phyloP scores from a whole-genome alignment of 2,329 filamentous ascomycete genomes.

The Raffaelea arxii region DNA sequence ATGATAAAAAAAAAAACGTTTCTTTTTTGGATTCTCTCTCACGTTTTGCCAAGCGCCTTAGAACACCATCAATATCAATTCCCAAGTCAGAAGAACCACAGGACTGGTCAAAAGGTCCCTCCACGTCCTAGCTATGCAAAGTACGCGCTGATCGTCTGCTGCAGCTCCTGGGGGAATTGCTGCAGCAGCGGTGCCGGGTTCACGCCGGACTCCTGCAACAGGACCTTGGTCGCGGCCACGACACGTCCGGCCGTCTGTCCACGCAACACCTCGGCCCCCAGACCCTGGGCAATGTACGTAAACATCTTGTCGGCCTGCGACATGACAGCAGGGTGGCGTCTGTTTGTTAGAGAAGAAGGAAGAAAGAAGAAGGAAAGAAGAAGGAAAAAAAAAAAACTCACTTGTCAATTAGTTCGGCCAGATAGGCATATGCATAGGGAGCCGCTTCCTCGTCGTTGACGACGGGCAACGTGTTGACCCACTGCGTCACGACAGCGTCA shows the following conservation, averaged over 20 bases:
- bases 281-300: constrained; percentile 72
- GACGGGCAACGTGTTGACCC: constrained; percentile 85
- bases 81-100: not conserved
- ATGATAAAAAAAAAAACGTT: not conserved
- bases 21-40: not conserved
- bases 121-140: constrained; percentile 34
- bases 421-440: constrained; percentile 88
- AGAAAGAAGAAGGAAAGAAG: too few species aligned
- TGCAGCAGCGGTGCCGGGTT: constrained; percentile 68
- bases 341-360: too few species aligned
- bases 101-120: not conserved
- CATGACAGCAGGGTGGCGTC: constrained; percentile 76
- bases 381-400: constrained; percentile 41
- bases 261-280: constrained; percentile 83
- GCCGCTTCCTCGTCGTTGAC: constrained; percentile 95
- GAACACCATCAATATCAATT: not conserved
- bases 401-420: constrained; percentile 88
- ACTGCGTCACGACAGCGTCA: constrained; percentile 69
- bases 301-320: constrained; percentile 74
- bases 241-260: constrained; percentile 73
- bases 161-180: constrained; percentile 68
- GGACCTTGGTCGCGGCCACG: constrained; percentile 64
- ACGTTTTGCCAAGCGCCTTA: not conserved
- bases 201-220: constrained; percentile 64
- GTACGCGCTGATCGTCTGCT: constrained; percentile 68